These are phyloP conservation scores for Botrytis cinerea DNA, from an alignment of 2,329 filamentous ascomycete genomes.

Conservation along the genomic window DNA sequence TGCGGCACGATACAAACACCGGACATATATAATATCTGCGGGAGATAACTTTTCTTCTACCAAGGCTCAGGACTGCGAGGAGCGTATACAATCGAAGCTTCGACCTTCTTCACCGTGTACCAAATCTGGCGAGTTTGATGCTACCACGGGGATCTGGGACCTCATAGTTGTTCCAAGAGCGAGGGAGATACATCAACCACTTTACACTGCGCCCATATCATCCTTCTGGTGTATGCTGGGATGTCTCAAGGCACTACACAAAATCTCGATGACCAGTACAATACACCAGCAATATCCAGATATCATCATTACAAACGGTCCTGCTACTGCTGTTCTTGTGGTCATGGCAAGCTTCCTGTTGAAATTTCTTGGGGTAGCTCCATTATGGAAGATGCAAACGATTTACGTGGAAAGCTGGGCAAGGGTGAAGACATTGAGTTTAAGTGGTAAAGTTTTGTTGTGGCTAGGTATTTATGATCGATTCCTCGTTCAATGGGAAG, in stretches of 20 bases:
- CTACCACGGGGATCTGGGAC: conserved; percentile 37
- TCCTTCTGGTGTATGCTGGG: conserved; percentile 65
- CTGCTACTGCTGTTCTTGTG: conserved; percentile 82
- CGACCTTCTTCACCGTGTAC: conserved; percentile 21
- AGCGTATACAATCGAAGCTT: conserved; percentile 38
- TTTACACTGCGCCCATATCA: conserved; percentile 71
- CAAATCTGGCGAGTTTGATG: conserved; percentile 28
- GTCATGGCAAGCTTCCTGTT: conserved; percentile 58
- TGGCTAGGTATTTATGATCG: conserved; percentile 66
- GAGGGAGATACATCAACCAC: conserved; percentile 77
- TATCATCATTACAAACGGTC: conserved; percentile 83
- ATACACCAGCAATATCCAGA: conserved; percentile 59
- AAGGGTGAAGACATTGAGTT: conserved; percentile 75
- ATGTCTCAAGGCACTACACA: conserved; percentile 58
- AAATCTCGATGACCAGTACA: conserved; percentile 34
- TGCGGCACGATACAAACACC: conserved; percentile 56
- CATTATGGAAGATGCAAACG: conserved; percentile 65
- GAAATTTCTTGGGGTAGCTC: conserved; percentile 50
- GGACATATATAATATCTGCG: conserved; percentile 75
- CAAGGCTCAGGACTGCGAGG: conserved; percentile 66
- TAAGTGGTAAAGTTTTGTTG: conserved; percentile 78
- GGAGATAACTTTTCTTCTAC: conserved; percentile 73
- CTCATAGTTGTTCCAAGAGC: conserved; percentile 74
- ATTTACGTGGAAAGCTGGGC: conserved; percentile 95
- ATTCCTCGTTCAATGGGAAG: conserved; percentile 80